Evolutionary conservation across 1,139 yeast genomes (phyloP).

Genomic region (Suhomyces terraborum): DNA sequence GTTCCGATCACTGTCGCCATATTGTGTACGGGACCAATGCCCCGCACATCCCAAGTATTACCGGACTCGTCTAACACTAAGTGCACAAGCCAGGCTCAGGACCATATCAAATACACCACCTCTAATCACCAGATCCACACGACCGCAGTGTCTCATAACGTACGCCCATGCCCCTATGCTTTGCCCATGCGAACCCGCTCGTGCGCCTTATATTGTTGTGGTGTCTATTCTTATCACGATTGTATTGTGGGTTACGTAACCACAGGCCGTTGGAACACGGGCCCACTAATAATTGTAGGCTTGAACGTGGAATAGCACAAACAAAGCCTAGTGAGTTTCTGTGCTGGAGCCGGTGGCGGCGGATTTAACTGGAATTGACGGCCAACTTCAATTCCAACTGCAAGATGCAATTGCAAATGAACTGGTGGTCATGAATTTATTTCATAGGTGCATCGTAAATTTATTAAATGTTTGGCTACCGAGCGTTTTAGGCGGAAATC

Average conservation of each 20-base stretch:
- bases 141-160: constrained; percentile 3
- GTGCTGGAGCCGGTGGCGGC: not conserved
- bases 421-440: too few relatives aligned
- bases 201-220: constrained; percentile 5
- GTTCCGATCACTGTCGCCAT: constrained; percentile 7
- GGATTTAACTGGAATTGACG: not conserved
- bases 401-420: not conserved
- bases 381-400: not conserved
- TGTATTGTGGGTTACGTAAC: not conserved
- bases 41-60: constrained; percentile 8
- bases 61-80: constrained; percentile 11
- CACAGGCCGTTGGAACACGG: constrained; percentile 4
- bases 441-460: too few relatives aligned
- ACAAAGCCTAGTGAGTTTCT: not conserved
- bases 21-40: constrained; percentile 9
- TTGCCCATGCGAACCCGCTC: too few relatives aligned
- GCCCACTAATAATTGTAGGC: not conserved
- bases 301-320: not conserved
- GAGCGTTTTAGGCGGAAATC: not conserved
- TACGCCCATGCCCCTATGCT: too few relatives aligned
- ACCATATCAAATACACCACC: not conserved
- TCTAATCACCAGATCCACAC: constrained; percentile 4
- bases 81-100: not conserved
- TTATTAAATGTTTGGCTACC: too few relatives aligned
- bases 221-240: constrained; percentile 1